Evolutionary conservation across 371 early-diverging fungal species (phyloP), one percentile per base, ranked within the genome.

Genomic region (Rhizomucor miehei): DNA sequence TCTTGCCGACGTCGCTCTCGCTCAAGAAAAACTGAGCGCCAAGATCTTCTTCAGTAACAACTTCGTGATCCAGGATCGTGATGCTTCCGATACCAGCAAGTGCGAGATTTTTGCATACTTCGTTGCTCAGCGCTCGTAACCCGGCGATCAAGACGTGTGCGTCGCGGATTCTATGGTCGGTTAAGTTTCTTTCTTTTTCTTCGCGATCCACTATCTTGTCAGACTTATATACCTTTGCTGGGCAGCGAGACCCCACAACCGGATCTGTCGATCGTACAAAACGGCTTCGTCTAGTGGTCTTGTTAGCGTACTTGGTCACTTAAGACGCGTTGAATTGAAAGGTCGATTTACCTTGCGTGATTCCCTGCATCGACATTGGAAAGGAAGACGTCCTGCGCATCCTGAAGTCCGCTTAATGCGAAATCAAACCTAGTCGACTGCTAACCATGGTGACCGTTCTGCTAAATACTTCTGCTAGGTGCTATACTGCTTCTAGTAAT

Each of bases 211-310:
- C 8, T 24, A 23, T 41, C 29, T 48, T 6, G n/a, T 25, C n/a
- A 25, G n/a, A n/a, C n/a, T n/a, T n/a, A 14, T 20, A 60, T 79
- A 89, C 93, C 88, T 75, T 66, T 85, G 82, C 63, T 97, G 97
- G 9, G 95, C 93, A 48, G 93, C 94, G 54, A 93, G 59, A 9
- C 97, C 97, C 96, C 96, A 97, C 17, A 97, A 74, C 39, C 97
- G 82, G 62, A 97, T 96, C 77, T 97, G 97, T 14, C 97, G 81
- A 75, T 97, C 97, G 56, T 97, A 97, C 20, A 95, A 81, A 20
- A 85, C 89, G 10, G 89, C 90, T 62, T 95, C 97, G 51, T 94
- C 97, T 83, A 36, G 19, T 16, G 3, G 3, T 41, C 11, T 14
- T 19, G 41, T 41, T 38, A 14, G 11, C 16, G 19, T 19, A 3